Evolutionary conservation across 2,329 filamentous ascomycete genomes (phyloP).

Genomic region (Exophiala bonariae): DNA sequence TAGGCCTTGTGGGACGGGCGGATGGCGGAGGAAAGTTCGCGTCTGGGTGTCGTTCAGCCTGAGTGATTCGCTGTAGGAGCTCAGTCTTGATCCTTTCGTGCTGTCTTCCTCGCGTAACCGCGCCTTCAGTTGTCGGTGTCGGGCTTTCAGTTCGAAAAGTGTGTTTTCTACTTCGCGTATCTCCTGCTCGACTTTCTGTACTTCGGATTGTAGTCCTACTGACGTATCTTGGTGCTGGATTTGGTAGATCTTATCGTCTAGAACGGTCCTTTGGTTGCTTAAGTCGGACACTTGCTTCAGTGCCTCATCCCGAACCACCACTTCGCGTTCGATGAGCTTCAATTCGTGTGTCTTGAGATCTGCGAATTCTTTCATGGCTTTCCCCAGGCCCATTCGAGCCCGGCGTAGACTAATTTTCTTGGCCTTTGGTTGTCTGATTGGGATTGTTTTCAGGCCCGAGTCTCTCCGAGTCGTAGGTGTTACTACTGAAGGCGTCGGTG

Average conservation of each 20-base stretch:
- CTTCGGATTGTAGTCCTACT: constrained; percentile 51
- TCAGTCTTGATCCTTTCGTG: constrained; percentile 57
- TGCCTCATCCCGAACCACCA: constrained; percentile 46
- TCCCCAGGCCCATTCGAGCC: constrained; percentile 58
- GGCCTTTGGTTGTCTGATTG: constrained; percentile 38
- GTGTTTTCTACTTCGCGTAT: constrained; percentile 59
- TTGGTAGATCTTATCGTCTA: constrained; percentile 50
- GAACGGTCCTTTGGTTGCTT: constrained; percentile 48
- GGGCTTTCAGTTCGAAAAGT: constrained; percentile 55
- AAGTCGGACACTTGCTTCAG: constrained; percentile 54
- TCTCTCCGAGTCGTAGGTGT: constrained; percentile 27
- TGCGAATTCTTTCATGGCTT: constrained; percentile 57
- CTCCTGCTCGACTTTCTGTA: constrained; percentile 53
- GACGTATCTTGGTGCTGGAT: constrained; percentile 50
- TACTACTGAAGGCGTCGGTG: constrained; percentile 40
- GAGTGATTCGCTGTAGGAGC: constrained; percentile 58
- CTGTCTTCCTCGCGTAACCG: constrained; percentile 58
- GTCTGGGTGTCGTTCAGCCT: constrained; percentile 57
- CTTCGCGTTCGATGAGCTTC: constrained; percentile 47
- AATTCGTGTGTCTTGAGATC: constrained; percentile 58
- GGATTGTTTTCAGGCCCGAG: constrained; percentile 37
- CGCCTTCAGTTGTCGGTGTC: constrained; percentile 53
- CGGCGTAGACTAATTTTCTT: constrained; percentile 53
- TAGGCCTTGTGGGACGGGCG: constrained; percentile 37
- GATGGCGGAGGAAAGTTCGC: constrained; percentile 51